These are phyloP conservation scores for Andrographis paniculata DNA, from an alignment of 305 asterid species.

Conservation along the genomic window DNA sequence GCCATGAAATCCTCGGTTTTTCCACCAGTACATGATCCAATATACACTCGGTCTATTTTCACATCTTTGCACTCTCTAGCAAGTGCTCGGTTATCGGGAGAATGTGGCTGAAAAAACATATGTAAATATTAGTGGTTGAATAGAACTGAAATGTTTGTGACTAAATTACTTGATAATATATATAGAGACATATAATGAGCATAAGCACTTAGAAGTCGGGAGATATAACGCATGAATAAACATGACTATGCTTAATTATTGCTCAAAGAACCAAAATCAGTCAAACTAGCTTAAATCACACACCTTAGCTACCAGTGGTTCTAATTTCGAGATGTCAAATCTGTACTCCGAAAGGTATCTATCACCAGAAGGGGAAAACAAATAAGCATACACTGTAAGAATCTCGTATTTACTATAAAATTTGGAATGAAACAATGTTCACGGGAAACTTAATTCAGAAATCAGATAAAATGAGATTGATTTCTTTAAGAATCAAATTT, in stretches of 20 bases:
- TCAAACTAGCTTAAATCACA: slow-evolving; percentile 7
- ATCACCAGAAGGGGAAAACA: slow-evolving; percentile 10
- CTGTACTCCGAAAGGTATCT: slow-evolving; percentile 77
- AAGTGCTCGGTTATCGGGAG: slow-evolving; percentile 91
- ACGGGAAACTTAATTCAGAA: too few relatives aligned
- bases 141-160: background rate
- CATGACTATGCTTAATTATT: too few relatives aligned
- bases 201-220: too few relatives aligned
- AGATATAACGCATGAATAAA: too few relatives aligned
- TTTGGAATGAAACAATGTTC: too few relatives aligned
- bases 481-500: too few relatives aligned
- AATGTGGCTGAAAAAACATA: slow-evolving; percentile 53
- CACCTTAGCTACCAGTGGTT: slow-evolving; percentile 94
- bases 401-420: too few relatives aligned
- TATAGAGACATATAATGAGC: too few relatives aligned
- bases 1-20: slow-evolving; percentile 94
- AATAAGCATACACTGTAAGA: background rate
- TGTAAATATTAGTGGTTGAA: background rate
- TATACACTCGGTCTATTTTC: slow-evolving; percentile 81
- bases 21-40: slow-evolving; percentile 92
- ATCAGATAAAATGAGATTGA: too few relatives aligned
- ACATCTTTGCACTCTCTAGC: slow-evolving; percentile 94
- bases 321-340: slow-evolving; percentile 80
- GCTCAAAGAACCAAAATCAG: background rate
- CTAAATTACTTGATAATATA: background rate